These are phyloP conservation scores for Ceriops zippeliana DNA, from an alignment of 345 rosid species.

Conservation along the genomic window DNA sequence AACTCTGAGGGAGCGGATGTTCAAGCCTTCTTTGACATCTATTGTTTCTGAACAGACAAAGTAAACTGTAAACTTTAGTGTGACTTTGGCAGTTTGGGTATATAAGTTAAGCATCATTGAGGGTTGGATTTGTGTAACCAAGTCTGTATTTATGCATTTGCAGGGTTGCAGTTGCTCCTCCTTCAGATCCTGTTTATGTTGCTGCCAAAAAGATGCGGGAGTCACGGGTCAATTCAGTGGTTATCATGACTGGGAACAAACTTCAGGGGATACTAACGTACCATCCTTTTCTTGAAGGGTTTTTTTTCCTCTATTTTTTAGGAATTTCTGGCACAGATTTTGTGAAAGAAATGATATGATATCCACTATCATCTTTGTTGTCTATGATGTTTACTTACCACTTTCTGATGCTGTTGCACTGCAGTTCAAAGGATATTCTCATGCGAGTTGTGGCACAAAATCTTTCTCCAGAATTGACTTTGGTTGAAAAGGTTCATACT, in stretches of 20 bases:
- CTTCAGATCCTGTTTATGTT: conserved; percentile 81
- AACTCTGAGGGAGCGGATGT: conserved; percentile 90
- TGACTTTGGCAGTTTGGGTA: neutral
- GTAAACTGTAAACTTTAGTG: conserved; percentile 26
- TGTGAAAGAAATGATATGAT: too few relatives aligned
- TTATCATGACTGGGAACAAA: conserved; percentile 61
- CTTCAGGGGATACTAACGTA: conserved; percentile 90
- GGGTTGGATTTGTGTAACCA: conserved; percentile 16
- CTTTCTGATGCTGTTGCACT: conserved; percentile 15
- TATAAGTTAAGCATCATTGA: neutral
- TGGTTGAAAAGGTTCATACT: conserved; percentile 62
- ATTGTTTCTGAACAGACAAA: conserved; percentile 70
- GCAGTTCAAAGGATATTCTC: conserved; percentile 92
- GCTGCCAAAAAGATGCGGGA: conserved; percentile 93
- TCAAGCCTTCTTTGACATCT: conserved; percentile 89
- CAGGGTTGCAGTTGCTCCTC: conserved; percentile 72
- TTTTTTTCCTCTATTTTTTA: conserved; percentile 6
- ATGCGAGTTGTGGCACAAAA: conserved; percentile 97
- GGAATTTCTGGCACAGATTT: neutral
- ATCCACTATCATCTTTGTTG: neutral
- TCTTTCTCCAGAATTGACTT: conserved; percentile 81
- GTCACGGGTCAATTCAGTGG: conserved; percentile 66
- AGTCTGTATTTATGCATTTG: conserved; percentile 9
- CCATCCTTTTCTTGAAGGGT: conserved; percentile 20
- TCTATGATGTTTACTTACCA: conserved; percentile 15